Conservation (phyloP, 441 rosid species). For the Cnidoscolus chayamansa region DNA sequence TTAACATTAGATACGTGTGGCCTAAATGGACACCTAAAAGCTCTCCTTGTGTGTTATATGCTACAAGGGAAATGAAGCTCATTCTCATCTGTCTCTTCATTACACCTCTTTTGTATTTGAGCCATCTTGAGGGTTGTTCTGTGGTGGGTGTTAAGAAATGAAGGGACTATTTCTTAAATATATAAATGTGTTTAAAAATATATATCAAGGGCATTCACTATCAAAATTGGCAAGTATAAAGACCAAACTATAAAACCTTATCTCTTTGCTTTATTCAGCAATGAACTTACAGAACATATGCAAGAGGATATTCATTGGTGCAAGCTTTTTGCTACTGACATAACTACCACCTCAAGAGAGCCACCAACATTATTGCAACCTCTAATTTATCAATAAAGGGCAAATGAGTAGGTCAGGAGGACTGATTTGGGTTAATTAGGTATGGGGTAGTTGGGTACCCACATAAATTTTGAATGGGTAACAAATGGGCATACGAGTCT, state of each 20-base stretch:
- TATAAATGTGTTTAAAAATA: neutral
- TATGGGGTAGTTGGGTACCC: no score
- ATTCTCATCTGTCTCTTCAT: neutral
- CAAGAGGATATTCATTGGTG: neutral
- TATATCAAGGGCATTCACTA: neutral
- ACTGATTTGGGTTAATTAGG: no score
- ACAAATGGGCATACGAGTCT: no score
- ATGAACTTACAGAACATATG: neutral
- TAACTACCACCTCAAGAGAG: no score
- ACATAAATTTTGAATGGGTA: no score
- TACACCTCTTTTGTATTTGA: neutral
- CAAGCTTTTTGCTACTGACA: neutral
- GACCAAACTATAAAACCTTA: neutral
- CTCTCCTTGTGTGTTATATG: neutral
- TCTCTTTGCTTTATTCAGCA: neutral
- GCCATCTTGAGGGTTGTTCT: neutral
- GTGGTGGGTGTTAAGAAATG: neutral
- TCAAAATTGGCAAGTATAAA: neutral
- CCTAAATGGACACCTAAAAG: neutral
- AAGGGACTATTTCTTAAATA: neutral
- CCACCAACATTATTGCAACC: no score
- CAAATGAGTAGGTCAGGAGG: no score
- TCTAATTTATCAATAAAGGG: no score
- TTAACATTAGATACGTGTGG: neutral
- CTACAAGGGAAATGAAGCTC: neutral